phyloP scores from a whole-genome alignment of 1,139 yeast genomes.

The Arxiozyma slooffiae region DNA sequence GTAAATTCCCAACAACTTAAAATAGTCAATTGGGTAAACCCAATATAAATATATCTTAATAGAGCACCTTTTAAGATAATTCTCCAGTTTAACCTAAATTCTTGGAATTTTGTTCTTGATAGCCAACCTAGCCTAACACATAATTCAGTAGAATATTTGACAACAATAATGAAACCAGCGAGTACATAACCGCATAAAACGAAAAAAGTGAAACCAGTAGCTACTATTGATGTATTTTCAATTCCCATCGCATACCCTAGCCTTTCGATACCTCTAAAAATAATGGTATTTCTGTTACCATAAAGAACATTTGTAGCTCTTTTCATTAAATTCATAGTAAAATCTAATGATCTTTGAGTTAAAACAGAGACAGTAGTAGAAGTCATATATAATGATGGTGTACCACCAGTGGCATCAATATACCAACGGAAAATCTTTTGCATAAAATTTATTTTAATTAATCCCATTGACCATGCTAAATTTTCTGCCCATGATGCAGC shows the following conservation, averaged over 20 bases:
- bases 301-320: slow-evolving; percentile 32
- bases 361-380: slow-evolving; percentile 52
- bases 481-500: slow-evolving; percentile 77
- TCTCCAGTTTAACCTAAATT: slow-evolving; percentile 46
- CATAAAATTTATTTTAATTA: slow-evolving; percentile 60
- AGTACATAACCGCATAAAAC: slow-evolving; percentile 57
- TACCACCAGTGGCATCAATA: slow-evolving; percentile 71
- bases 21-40: slow-evolving; percentile 61
- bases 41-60: slow-evolving; percentile 61
- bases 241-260: slow-evolving; percentile 57
- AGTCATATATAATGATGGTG: slow-evolving; percentile 52
- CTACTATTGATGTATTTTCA: slow-evolving; percentile 64
- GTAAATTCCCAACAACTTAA: slow-evolving; percentile 74
- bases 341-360: slow-evolving; percentile 54
- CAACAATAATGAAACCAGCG: slow-evolving; percentile 39
- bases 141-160: slow-evolving; percentile 44
- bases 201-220: slow-evolving; percentile 69
- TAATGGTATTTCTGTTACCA: slow-evolving; percentile 41
- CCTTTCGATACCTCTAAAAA: slow-evolving; percentile 67
- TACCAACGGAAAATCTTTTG: slow-evolving; percentile 76
- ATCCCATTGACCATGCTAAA: slow-evolving; percentile 80
- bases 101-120: slow-evolving; percentile 37
- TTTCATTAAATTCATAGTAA: slow-evolving; percentile 22
- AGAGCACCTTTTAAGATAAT: slow-evolving; percentile 56
- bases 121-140: slow-evolving; percentile 34